Percentiles rank a stretch among this genome's conserved stretches.
These are phyloP conservation scores for Termitomyces sp. DNA, from an alignment of 768 basidiomycete species.

Conservation along the genomic window DNA sequence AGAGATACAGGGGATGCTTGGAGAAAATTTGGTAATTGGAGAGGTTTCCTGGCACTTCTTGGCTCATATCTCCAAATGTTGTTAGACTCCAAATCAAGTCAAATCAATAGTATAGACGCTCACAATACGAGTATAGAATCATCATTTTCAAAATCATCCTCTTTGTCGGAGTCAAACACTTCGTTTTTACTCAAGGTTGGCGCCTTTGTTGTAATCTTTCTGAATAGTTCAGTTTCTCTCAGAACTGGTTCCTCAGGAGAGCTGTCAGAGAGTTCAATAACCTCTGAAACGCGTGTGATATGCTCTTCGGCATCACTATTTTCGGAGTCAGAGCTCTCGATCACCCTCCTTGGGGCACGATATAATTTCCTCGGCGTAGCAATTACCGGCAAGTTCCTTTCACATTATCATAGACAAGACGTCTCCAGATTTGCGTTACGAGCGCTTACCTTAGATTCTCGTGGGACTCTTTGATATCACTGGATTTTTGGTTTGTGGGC, in stretches of 20 bases:
- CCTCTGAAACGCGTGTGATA: slow-evolving; percentile 8
- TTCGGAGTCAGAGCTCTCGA: slow-evolving; percentile 30
- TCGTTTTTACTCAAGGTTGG: background rate
- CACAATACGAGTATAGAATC: slow-evolving; percentile 33
- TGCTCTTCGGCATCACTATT: slow-evolving; percentile 18
- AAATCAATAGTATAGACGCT: slow-evolving; percentile 9
- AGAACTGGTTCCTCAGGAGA: slow-evolving; percentile 11
- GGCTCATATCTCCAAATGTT: slow-evolving; percentile 38
- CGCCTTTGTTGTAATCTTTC: slow-evolving; percentile 1
- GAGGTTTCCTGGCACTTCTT: slow-evolving; percentile 39
- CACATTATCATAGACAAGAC: background rate
- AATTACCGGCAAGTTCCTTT: background rate
- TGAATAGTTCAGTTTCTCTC: background rate
- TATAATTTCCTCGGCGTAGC: slow-evolving; percentile 7
- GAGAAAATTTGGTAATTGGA: slow-evolving; percentile 17
- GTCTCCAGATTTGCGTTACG: no score
- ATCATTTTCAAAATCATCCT: slow-evolving; percentile 24
- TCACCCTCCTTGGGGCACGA: slow-evolving; percentile 21
- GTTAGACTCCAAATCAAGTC: background rate
- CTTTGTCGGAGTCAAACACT: slow-evolving; percentile 20
- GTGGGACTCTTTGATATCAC: background rate
- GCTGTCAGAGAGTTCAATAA: slow-evolving; percentile 25
- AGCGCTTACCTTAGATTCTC: background rate
- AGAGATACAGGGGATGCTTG: slow-evolving; percentile 7
- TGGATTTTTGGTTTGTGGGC: background rate